A percentile compares a stretch with the other conserved stretches of the same genome.
Conservation (phyloP, 805 yeast species). For the Metschnikowia rubicola region DNA sequence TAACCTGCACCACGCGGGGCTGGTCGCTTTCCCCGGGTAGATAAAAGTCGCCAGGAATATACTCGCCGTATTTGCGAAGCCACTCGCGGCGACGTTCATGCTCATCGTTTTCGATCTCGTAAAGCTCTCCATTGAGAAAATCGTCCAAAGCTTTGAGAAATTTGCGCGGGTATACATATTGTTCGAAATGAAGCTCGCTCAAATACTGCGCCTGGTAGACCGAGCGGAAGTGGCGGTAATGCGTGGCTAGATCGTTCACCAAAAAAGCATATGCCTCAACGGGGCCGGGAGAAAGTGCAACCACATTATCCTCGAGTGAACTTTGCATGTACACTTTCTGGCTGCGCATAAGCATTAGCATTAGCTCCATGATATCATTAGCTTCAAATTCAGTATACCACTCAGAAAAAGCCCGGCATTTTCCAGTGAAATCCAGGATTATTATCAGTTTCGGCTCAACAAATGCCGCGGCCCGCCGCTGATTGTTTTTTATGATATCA, state of each 20-base stretch:
- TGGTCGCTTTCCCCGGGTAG: conserved; percentile 36
- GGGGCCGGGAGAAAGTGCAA: neutral
- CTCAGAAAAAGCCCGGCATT: conserved; percentile 17
- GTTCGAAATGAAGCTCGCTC: conserved; percentile 38
- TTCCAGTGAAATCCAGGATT: conserved; percentile 15
- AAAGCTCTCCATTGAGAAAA: conserved; percentile 33
- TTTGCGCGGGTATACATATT: conserved; percentile 36
- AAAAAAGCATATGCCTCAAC: conserved; percentile 24
- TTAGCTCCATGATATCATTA: conserved; percentile 23
- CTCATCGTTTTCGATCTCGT: conserved; percentile 32
- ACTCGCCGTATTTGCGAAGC: conserved; percentile 38
- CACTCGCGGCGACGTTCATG: conserved; percentile 32
- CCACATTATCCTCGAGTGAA: neutral
- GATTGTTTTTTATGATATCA: conserved; percentile 36
- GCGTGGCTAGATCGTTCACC: conserved; percentile 29
- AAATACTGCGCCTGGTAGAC: conserved; percentile 36
- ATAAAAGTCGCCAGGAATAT: conserved; percentile 37
- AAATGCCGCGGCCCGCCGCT: conserved; percentile 27
- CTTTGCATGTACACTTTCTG: neutral
- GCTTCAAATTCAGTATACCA: conserved; percentile 23
- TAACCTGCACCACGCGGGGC: conserved; percentile 38
- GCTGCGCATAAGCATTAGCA: conserved; percentile 1
- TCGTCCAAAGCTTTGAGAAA: conserved; percentile 29
- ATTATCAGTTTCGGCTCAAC: conserved; percentile 12
- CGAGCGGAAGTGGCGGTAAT: conserved; percentile 33